Percentiles rank a stretch among this genome's conserved stretches.
Evolutionary conservation across 2,329 filamentous ascomycete genomes (phyloP).

Genomic region (Cladophialophora psammophila): DNA sequence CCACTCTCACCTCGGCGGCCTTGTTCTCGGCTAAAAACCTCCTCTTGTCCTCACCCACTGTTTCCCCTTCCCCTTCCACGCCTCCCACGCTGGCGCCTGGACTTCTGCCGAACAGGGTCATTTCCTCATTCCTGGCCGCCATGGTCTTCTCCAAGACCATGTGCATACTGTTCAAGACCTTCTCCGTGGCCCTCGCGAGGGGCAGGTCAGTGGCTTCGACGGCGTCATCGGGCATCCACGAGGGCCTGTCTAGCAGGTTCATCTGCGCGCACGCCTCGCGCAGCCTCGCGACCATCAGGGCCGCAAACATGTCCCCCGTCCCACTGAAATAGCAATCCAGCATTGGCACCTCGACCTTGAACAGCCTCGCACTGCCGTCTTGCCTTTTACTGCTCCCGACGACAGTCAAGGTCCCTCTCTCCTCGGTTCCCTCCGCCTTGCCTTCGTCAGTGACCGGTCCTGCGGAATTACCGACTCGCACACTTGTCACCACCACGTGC

Average conservation of each 20-base stretch:
- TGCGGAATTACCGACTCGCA: slow-evolving; percentile 48
- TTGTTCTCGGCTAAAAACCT: slow-evolving; percentile 75
- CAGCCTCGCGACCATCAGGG: slow-evolving; percentile 84
- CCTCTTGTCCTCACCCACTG: slow-evolving; percentile 57
- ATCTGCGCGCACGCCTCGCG: slow-evolving; percentile 71
- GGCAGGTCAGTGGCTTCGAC: slow-evolving; percentile 76
- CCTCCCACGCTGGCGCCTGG: slow-evolving; percentile 32
- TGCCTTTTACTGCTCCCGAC: slow-evolving; percentile 35
- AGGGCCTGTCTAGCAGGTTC: slow-evolving; percentile 60
- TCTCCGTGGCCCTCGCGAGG: slow-evolving; percentile 81
- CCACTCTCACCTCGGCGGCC: slow-evolving; percentile 86
- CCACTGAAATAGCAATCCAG: slow-evolving; percentile 95
- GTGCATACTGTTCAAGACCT: slow-evolving; percentile 92
- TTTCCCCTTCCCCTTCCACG: slow-evolving; percentile 37
- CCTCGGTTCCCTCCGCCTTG: not conserved
- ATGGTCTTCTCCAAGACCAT: slow-evolving; percentile 75
- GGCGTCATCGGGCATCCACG: slow-evolving; percentile 80
- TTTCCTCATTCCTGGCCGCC: slow-evolving; percentile 69
- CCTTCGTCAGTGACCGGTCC: not conserved
- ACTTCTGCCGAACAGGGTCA: slow-evolving; percentile 52
- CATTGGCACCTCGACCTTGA: slow-evolving; percentile 84
- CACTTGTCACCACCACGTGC: slow-evolving; percentile 91
- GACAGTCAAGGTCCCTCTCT: slow-evolving; percentile 25
- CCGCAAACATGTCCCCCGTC: slow-evolving; percentile 98
- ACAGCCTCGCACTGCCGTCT: slow-evolving; percentile 74